Base-by-base conservation (phyloP, 352 stramenopile species). In the Phytopythium delawarense region DNA sequence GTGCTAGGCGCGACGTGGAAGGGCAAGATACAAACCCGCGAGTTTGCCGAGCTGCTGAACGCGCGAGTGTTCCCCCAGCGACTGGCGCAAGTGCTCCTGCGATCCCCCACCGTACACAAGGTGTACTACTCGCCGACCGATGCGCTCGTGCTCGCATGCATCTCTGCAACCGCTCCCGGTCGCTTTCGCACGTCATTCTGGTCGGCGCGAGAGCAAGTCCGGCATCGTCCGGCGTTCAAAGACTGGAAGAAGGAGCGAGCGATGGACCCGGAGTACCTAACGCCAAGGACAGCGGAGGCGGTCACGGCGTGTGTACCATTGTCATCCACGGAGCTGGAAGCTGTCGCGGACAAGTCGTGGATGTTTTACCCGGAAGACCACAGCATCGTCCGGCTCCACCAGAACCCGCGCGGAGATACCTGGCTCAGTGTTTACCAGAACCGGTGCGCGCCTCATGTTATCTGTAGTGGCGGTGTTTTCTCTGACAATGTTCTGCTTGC, bases 371-470 rank as follows among this genome's bases (percentile, higher is more conserved):
- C 84, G 37, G 78, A 79, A 5, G 83, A 94, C 52, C 84, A 92
- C 48, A 89, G 78, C 34, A 62, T 92, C 32, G 64, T 92, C 6
- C 68, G 70, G 13, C 39, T 92, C 20, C 75, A 72, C 35, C 75
- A 87, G 37, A 85, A 71, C 0, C 67, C 75, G 3, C 65, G 67
- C 4, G 69, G 70, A 7, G 56, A 71, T 20, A 51, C 65, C 35
- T 91, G 84, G 84, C 74, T 93, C 48, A 89, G 65, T 28, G 76
- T 93, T n/a, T 81, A 87, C 30, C 80, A 79, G 6, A 55, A 77
- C 53, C 68, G 79, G 82, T 89, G 2, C 25, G 44, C 52, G 15
- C 5, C 44, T 18, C 1, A 23, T 50, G 40, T 32, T 11, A 51
- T 34, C 42, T 62, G 21, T n/a, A 2, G 21, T 18, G 21, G 3